A percentile compares a stretch with the other conserved stretches of the same genome.
Evolutionary conservation across 139 green algal genomes (phyloP).

Genomic region (Ostreobium quekettii): DNA sequence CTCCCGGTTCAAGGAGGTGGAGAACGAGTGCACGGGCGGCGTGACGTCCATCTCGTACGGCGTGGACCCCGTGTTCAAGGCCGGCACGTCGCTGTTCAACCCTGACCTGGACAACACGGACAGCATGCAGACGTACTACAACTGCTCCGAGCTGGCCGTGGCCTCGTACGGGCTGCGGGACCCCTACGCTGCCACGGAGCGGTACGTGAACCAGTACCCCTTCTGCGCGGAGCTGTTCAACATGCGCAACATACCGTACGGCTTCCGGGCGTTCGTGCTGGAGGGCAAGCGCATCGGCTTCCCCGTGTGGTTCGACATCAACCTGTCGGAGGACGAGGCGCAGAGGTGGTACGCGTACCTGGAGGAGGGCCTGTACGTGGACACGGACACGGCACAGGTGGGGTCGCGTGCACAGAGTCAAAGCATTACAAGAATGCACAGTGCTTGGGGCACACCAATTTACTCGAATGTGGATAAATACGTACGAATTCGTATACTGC

Average conservation of each 20-base stretch:
- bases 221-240: constrained; percentile 76
- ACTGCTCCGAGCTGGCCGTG: constrained; percentile 46
- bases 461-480: no score
- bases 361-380: constrained; percentile 59
- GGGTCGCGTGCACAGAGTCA: no score
- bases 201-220: constrained; percentile 37
- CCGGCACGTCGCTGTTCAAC: constrained; percentile 57
- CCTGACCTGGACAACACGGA: constrained; percentile 46
- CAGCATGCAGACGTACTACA: constrained; percentile 47
- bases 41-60: constrained; percentile 36
- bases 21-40: constrained; percentile 42
- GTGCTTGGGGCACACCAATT: no score
- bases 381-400: constrained; percentile 58
- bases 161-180: constrained; percentile 7
- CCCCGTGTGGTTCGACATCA: constrained; percentile 70
- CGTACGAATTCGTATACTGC: no score
- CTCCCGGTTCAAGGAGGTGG: constrained; percentile 59
- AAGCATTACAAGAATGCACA: no score
- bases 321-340: constrained; percentile 41
- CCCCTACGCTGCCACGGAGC: constrained; percentile 24
- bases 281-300: constrained; percentile 43
- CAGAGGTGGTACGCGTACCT: constrained; percentile 48
- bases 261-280: constrained; percentile 52
- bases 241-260: constrained; percentile 52
- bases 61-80: constrained; percentile 74